Evolutionary conservation across 2,329 filamentous ascomycete genomes (phyloP), one percentile per base, ranked within the genome.

Genomic region (Talaromyces sp.): DNA sequence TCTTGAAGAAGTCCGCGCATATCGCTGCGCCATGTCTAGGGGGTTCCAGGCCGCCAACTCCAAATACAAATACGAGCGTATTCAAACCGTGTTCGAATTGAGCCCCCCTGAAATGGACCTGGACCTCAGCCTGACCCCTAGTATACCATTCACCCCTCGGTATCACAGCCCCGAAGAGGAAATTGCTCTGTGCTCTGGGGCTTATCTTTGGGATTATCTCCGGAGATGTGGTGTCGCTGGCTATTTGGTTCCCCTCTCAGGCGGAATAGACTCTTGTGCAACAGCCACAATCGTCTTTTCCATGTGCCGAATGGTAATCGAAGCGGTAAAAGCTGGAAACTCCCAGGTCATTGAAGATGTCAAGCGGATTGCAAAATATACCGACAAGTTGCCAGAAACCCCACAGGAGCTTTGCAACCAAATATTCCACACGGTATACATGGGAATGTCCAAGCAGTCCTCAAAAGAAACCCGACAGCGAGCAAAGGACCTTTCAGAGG

Each of bases 361-460:
- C 15, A 65, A 65, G 22, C 67, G 71, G 10, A 63, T 73, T 22
- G 70, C 77, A 6, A 73, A 80, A 59, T 69, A 71, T 11, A 73
- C 76, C 17, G 71, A 67, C 0, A 81, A 77, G 73, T 47, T 84
- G 0, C 84, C 85, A 1, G 76, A 77, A 27, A 84, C 81, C 0
- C 78, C 87, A 0, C 77, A 88, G 65, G 84, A 88, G 49, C 78
- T 89, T 25, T 85, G 80, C 62, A 74, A 76, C 55, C 74, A 78
- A 3, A 77, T 88, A 19, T 85, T 88, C 64, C 81, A 83, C 64
- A 90, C 87, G 1, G 28, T 90, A 73, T 89, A 85, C 74, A 88
- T 91, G 85, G 89, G 88, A 6, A 91, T 68, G 63, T 90, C 86
- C 71, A 77, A 80, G 65, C 84, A 88, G 64, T 87, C 87, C 59